These are phyloP conservation scores for Debaryomyces coudertii DNA, from an alignment of 1,139 yeast species.

Conservation along the genomic window DNA sequence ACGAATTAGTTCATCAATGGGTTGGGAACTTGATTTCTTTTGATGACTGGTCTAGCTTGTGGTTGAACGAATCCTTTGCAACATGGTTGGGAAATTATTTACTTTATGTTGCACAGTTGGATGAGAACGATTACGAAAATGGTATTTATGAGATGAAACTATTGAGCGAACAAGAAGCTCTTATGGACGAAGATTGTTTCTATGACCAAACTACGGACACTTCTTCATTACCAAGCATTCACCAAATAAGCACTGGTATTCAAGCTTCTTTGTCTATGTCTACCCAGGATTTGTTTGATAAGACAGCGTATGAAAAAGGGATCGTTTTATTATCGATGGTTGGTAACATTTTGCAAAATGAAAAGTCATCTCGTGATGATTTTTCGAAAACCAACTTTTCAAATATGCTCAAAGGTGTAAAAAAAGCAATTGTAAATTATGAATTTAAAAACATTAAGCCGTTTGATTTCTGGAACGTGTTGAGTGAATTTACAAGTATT, in stretches of 20 bases:
- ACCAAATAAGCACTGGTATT: conserved; percentile 27
- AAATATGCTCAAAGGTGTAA: conserved; percentile 38
- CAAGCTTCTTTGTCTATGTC: conserved; percentile 39
- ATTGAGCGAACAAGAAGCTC: conserved; percentile 38
- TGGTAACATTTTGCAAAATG: conserved; percentile 45
- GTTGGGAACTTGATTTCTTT: conserved; percentile 68
- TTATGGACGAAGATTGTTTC: conserved; percentile 46
- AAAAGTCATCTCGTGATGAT: conserved; percentile 17
- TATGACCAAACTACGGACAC: conserved; percentile 25
- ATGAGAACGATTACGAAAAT: conserved; percentile 24
- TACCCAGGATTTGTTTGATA: conserved; percentile 48
- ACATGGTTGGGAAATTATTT: conserved; percentile 63
- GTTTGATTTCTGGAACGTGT: conserved; percentile 56
- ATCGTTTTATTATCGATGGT: conserved; percentile 61
- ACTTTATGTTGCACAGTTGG: conserved; percentile 33
- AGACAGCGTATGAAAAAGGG: conserved; percentile 66
- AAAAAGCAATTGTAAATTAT: conserved; percentile 43
- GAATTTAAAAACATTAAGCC: conserved; percentile 51
- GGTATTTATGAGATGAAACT: conserved; percentile 29
- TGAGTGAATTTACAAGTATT: conserved; percentile 32
- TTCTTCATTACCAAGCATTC: conserved; percentile 31
- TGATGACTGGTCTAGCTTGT: conserved; percentile 65
- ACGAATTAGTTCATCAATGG: conserved; percentile 80
- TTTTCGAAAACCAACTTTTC: conserved; percentile 25
- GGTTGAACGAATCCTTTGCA: conserved; percentile 79